Evolutionary conservation across 225 moss, liverwort and hornwort genomes (phyloP).

Genomic region (Neckera pumila): DNA sequence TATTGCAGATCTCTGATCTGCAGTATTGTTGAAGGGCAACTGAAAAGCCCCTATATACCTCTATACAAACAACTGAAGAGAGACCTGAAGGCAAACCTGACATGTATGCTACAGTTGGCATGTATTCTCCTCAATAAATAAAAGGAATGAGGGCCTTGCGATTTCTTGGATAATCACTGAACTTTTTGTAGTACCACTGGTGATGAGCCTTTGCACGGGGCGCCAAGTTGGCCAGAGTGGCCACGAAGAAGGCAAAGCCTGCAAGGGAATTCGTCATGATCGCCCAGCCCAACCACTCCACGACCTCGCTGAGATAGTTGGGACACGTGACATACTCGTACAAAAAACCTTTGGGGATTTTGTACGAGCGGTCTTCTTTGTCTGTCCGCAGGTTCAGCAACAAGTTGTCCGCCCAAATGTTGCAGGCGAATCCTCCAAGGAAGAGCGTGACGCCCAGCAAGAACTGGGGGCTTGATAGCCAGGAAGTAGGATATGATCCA

Average conservation of each 20-base stretch:
- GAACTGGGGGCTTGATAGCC: slow-evolving; percentile 72
- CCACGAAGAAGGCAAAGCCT: slow-evolving; percentile 51
- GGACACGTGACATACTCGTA: slow-evolving; percentile 58
- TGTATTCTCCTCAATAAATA: slow-evolving; percentile 17
- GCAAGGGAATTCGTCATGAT: slow-evolving; percentile 73
- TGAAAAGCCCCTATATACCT: background rate
- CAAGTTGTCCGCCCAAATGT: slow-evolving; percentile 80
- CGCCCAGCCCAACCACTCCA: slow-evolving; percentile 93
- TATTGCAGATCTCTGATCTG: slow-evolving; percentile 2
- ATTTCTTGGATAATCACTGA: slow-evolving; percentile 55
- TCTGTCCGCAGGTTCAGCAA: slow-evolving; percentile 45
- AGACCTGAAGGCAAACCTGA: slow-evolving; percentile 3
- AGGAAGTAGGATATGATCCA: slow-evolving; percentile 40
- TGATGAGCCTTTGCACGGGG: slow-evolving; percentile 61
- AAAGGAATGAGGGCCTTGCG: slow-evolving; percentile 73
- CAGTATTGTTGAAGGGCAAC: background rate
- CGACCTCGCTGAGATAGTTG: slow-evolving; percentile 71
- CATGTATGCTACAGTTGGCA: background rate
- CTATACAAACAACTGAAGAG: background rate
- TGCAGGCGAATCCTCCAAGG: slow-evolving; percentile 46
- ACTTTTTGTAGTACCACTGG: slow-evolving; percentile 62
- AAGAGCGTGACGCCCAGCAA: slow-evolving; percentile 44
- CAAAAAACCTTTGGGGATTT: slow-evolving; percentile 61
- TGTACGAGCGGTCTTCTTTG: slow-evolving; percentile 66
- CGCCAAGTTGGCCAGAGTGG: slow-evolving; percentile 48